Base-by-base conservation (phyloP, 1,139 yeast genomes). In the Casaregolazyma lundiana region DNA sequence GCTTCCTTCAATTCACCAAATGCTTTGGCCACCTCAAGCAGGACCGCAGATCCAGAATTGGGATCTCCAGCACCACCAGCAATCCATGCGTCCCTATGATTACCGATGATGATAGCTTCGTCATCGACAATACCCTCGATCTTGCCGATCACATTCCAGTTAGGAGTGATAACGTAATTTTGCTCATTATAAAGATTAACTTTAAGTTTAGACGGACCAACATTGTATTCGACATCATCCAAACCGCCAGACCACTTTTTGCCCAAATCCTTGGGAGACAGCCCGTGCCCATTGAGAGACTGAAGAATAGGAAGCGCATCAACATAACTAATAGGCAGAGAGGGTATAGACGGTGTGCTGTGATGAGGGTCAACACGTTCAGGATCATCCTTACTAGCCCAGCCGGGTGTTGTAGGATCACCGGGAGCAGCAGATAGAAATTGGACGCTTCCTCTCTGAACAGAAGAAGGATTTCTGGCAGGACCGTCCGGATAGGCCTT, bases 401-500 rank as follows among this genome's bases (percentile, higher is more conserved):
- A 81, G 0, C 92, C 92, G 17, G 95, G 95, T 2, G 95, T 84
- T 2, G 95, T 80, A 36, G 96, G 96, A 61, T 89, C 96, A 43
- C 96, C 96, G 1, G 96, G 95, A 4, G 73, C 69, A 41, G 76
- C 76, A 1, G 95, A 84, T 46, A 88, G 69, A 60, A 82, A 88
- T 64, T 81, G 86, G 2, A 83, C 92, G 49, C 90, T 81, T 1
- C 96, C 96, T 60, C 96, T 75, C 69, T 86, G 92, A 35, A 85
- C 84, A 24, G 81, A 66, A 13, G 81, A 74, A 17, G 86, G 87
- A 55, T 81, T 76, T 52, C 88, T 71, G 1, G 87, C 86, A 1
- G 81, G 81, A 1, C 89, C 89, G 1, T 75, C 60, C 1, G 89
- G 89, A 54, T 82, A 82, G 0, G 81, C 63, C 51, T 71, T 60